Conservation (phyloP, 768 basidiomycete species). For the Pholiota molesta region DNA sequence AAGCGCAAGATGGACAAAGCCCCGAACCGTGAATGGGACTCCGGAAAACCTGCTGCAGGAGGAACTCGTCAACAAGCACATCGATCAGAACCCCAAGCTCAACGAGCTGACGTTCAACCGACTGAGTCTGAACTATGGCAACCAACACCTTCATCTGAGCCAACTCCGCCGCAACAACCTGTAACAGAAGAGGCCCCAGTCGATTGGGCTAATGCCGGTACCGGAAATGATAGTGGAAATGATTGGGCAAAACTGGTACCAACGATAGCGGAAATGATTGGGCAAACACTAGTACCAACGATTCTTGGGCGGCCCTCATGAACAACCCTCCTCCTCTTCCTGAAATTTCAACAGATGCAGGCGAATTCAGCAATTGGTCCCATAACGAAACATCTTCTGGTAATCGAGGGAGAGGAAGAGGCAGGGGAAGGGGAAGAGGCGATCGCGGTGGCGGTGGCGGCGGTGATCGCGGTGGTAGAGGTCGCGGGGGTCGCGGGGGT, state of each 20-base stretch:
- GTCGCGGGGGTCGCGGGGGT: constrained; percentile 1
- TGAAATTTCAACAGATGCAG: neutral
- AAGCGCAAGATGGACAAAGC: constrained; percentile 82
- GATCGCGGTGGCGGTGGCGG: constrained; percentile 17
- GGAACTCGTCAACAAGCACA: constrained; percentile 1
- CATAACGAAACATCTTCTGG: neutral
- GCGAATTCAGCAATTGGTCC: constrained; percentile 1
- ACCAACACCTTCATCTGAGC: neutral
- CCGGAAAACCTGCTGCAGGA: constrained; percentile 51
- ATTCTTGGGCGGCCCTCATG: constrained; percentile 6
- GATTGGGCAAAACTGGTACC: constrained; percentile 8
- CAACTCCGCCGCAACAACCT: neutral
- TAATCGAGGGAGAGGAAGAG: constrained; percentile 15
- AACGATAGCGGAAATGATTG: constrained; percentile 1
- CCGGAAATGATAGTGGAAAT: neutral
- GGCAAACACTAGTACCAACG: constrained; percentile 6
- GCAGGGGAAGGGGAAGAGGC: constrained; percentile 25
- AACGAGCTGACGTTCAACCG: neutral
- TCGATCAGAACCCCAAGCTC: neutral
- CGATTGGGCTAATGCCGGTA: neutral
- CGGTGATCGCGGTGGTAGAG: constrained; percentile 16
- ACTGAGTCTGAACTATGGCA: neutral
- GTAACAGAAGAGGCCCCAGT: neutral
- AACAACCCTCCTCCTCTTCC: neutral
- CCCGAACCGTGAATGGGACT: constrained; percentile 83